Evolutionary conservation across 2,329 filamentous ascomycete genomes (phyloP), one percentile per base, ranked within the genome.

Genomic region (Didymella lethalis): DNA sequence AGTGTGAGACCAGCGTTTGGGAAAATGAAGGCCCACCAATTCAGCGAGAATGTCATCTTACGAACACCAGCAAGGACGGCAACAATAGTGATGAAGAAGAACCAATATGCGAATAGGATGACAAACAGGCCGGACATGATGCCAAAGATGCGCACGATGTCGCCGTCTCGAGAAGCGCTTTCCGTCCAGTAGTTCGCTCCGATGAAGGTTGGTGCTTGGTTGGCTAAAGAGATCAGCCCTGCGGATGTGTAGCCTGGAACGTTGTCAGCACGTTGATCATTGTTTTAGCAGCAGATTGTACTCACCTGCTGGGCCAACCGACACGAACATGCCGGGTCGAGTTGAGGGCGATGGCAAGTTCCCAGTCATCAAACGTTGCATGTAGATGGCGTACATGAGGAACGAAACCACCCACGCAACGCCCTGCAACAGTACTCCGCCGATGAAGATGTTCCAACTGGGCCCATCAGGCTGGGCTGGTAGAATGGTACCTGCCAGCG

Each of bases 361-460:
- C 1, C 81, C 80, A 58, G 85, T 83, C 85, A 92, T 89, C 20
- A 91, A 79, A 6, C 89, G 84, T 31, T 86, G 86, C 60, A 90
- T 84, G 81, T 90, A 91, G 70, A 88, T 89, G 48, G 90, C 83
- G 80, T 90, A 91, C 73, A 89, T 89, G 75, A 90, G 83, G 54
- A 87, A 81, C 1, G 88, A 84, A 7, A 91, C 84, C 7, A 84
- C 83, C 64, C 90, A 84, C 2, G 89, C 89, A 0, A 92, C 77
- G 0, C 90, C 89, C 71, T 92, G 89, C 59, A 87, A 88, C 0
- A 86, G 85, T 25, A 90, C 73, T 2, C 89, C 89, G 0, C 85
- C 87, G 32, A 87, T 58, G 43, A 69, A 71, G 25, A 92, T 89
- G 7, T 86, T 82, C 25, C 90, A 72, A 7, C 65, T 70, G 2